Conservation (phyloP, 106 monocot genomes). For the Allium cepa region DNA sequence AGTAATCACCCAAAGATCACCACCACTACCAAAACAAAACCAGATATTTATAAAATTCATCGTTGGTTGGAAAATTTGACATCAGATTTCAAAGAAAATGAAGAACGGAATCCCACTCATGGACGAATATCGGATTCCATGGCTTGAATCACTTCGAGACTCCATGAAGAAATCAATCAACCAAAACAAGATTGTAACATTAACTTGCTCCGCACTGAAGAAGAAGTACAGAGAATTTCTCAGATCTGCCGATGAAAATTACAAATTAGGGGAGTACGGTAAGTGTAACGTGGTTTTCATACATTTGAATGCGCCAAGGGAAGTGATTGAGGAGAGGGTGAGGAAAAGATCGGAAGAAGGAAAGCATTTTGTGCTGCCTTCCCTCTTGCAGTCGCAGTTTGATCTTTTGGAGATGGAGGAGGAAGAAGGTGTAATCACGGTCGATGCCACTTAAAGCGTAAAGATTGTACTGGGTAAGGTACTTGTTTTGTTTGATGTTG, state of each 20-base stretch:
- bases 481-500: not conserved
- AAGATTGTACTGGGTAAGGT: conserved; percentile 28
- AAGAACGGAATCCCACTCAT: conserved; percentile 51
- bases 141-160: conserved; percentile 65
- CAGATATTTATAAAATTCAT: no score
- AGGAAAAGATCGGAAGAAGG: conserved; percentile 44
- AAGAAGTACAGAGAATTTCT: conserved; percentile 72
- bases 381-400: conserved; percentile 56
- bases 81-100: conserved; percentile 97
- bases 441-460: conserved; percentile 33
- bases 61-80: no score
- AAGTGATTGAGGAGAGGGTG: conserved; percentile 52
- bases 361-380: conserved; percentile 75
- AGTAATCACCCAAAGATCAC: no score
- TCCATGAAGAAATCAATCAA: conserved; percentile 20
- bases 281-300: conserved; percentile 61
- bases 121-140: conserved; percentile 68
- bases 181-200: conserved; percentile 20
- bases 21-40: no score
- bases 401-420: conserved; percentile 71
- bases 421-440: conserved; percentile 33
- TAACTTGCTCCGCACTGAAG: conserved; percentile 76
- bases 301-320: conserved; percentile 48
- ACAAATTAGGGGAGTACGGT: conserved; percentile 20
- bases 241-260: conserved; percentile 43